Percentiles rank a stretch among this genome's conserved stretches.
Conservation (phyloP, 805 yeast species). For the Cyberlindnera maritima region DNA sequence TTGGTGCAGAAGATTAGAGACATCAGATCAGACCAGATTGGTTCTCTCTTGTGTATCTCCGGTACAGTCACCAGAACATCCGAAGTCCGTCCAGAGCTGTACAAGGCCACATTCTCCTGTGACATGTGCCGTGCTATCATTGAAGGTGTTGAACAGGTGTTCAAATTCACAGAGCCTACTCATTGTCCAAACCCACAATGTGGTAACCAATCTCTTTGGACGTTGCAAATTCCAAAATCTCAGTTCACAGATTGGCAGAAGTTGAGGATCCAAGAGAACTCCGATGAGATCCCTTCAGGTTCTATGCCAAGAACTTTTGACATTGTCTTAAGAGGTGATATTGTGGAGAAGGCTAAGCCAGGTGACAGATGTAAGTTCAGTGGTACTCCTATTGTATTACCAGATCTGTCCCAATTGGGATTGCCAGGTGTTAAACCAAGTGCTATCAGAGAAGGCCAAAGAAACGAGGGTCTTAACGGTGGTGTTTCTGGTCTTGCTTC, state of each 20-base stretch:
- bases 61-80: conserved; percentile 97
- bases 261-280: conserved; percentile 91
- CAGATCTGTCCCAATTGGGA: conserved; percentile 91
- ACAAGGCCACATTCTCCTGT: conserved; percentile 83
- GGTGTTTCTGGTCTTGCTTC: conserved; percentile 89
- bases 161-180: conserved; percentile 92
- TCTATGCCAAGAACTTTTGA: conserved; percentile 98
- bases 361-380: conserved; percentile 94
- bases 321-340: conserved; percentile 87
- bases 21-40: conserved; percentile 84
- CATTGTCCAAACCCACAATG: conserved; percentile 87
- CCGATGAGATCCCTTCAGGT: conserved; percentile 96
- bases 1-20: conserved; percentile 83
- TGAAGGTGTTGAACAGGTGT: conserved; percentile 88
- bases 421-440: conserved; percentile 93
- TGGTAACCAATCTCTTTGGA: conserved; percentile 83
- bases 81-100: conserved; percentile 94
- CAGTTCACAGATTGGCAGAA: conserved; percentile 96
- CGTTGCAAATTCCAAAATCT: conserved; percentile 77
- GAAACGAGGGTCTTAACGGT: conserved; percentile 65
- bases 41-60: conserved; percentile 75
- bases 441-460: conserved; percentile 59
- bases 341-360: conserved; percentile 94
- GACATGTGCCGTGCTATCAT: conserved; percentile 82
- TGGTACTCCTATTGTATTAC: conserved; percentile 92